A percentile compares a stretch with the other conserved stretches of the same genome.
These are phyloP conservation scores for Torrubiella hemipterigena DNA, from an alignment of 2,329 filamentous ascomycete species.

Conservation along the genomic window DNA sequence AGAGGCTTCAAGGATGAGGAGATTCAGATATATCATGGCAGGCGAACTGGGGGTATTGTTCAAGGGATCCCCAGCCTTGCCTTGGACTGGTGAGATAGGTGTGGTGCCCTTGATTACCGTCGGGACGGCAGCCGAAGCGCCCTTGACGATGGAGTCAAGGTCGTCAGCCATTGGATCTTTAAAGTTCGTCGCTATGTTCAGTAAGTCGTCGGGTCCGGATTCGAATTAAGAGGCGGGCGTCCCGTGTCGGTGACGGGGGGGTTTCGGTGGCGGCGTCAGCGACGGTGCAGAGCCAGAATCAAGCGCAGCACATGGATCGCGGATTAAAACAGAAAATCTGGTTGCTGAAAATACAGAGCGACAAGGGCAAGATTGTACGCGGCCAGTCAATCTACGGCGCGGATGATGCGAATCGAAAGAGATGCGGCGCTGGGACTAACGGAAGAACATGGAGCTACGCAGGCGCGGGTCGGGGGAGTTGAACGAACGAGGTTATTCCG, in stretches of 20 bases:
- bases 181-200: conserved; percentile 8
- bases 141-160: conserved; percentile 87
- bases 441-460: too few relatives aligned
- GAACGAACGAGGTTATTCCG: too few relatives aligned
- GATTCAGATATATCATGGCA: conserved; percentile 94
- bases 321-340: too few relatives aligned
- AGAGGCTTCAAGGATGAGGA: conserved; percentile 91
- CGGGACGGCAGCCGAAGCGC: conserved; percentile 19
- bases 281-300: conserved; percentile 6
- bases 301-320: too few relatives aligned
- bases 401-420: too few relatives aligned
- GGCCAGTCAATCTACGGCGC: too few relatives aligned
- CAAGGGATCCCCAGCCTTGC: conserved; percentile 55
- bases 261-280: conserved; percentile 1
- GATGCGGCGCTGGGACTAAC: too few relatives aligned
- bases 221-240: too few relatives aligned
- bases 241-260: conserved; percentile 1
- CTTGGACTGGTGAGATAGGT: conserved; percentile 29
- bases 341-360: too few relatives aligned
- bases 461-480: too few relatives aligned
- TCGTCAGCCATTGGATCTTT: conserved; percentile 52
- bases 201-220: too few relatives aligned
- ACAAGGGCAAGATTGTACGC: too few relatives aligned
- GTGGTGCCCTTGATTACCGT: conserved; percentile 21
- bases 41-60: conserved; percentile 78